phyloP scores from a whole-genome alignment of 2,329 filamentous ascomycete species.

The Beauveria medogensis region DNA sequence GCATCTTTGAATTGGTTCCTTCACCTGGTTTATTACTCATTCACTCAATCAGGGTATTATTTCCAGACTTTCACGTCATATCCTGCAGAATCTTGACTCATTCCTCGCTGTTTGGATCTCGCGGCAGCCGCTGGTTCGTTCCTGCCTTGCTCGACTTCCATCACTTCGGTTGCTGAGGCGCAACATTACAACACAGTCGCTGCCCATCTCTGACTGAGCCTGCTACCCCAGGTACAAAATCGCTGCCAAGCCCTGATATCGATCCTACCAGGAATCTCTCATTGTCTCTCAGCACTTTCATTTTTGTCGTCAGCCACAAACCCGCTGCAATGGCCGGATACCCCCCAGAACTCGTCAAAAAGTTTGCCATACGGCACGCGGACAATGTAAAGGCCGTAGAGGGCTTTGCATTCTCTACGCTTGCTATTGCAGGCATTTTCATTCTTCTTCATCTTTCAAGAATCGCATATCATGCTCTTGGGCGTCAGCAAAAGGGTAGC shows the following conservation, averaged over 20 bases:
- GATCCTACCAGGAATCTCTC: neutral
- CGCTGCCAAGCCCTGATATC: no score
- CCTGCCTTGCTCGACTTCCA: neutral
- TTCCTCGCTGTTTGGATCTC: neutral
- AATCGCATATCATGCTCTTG: neutral
- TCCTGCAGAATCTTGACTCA: neutral
- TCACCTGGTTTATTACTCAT: neutral
- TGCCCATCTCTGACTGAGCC: neutral
- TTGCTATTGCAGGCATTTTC: neutral
- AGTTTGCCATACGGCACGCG: neutral
- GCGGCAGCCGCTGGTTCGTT: neutral
- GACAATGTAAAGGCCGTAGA: constrained; percentile 6
- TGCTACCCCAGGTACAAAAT: neutral
- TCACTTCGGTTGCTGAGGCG: neutral
- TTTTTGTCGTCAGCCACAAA: neutral
- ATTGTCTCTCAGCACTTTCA: neutral
- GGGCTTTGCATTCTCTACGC: neutral
- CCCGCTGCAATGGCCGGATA: neutral
- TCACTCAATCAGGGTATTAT: neutral
- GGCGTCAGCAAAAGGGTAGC: neutral
- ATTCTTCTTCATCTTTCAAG: neutral
- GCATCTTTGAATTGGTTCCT: neutral
- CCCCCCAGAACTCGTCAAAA: neutral
- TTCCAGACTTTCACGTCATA: neutral
- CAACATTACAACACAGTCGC: neutral